Evolutionary conservation across 495 filamentous ascomycete genomes (phyloP).

Genomic region (Tetracladium marchalianum): DNA sequence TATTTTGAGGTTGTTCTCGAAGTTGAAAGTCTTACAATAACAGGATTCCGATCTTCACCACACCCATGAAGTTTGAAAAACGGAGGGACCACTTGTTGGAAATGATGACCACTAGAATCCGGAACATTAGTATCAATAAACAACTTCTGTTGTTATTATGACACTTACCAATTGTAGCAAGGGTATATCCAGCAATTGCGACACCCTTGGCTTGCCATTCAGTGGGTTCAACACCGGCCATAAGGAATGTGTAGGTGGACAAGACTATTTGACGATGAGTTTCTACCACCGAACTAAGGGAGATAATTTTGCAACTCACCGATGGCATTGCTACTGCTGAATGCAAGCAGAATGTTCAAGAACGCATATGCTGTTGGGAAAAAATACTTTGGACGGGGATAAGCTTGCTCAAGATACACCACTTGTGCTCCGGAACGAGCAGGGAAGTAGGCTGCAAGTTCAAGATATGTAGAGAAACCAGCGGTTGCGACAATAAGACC

Average conservation of each 20-base stretch:
- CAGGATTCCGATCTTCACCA: constrained; percentile 46
- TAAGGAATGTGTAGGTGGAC: constrained; percentile 44
- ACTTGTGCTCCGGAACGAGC: constrained; percentile 56
- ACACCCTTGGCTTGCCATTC: constrained; percentile 55
- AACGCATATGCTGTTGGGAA: constrained; percentile 52
- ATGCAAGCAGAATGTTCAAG: constrained; percentile 48
- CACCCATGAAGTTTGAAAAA: constrained; percentile 44
- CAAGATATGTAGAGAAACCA: constrained; percentile 46
- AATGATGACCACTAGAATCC: constrained; percentile 33
- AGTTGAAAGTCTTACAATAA: constrained; percentile 26
- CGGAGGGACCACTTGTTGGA: constrained; percentile 44
- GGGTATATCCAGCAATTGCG: constrained; percentile 47
- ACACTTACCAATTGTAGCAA: constrained; percentile 36
- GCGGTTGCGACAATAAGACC: constrained; percentile 42
- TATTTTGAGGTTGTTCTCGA: neutral
- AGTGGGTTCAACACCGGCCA: constrained; percentile 34
- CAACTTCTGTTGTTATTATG: neutral
- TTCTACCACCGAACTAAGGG: neutral
- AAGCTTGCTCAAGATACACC: constrained; percentile 58
- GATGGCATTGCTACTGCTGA: constrained; percentile 53
- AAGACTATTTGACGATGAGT: constrained; percentile 24
- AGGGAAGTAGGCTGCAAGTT: constrained; percentile 52
- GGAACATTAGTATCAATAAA: neutral
- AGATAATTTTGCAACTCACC: constrained; percentile 22
- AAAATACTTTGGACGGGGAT: constrained; percentile 49